Percentiles rank a stretch among this genome's conserved stretches.
phyloP scores from a whole-genome alignment of 208 protist species.

The Leishmania guyanensis region DNA sequence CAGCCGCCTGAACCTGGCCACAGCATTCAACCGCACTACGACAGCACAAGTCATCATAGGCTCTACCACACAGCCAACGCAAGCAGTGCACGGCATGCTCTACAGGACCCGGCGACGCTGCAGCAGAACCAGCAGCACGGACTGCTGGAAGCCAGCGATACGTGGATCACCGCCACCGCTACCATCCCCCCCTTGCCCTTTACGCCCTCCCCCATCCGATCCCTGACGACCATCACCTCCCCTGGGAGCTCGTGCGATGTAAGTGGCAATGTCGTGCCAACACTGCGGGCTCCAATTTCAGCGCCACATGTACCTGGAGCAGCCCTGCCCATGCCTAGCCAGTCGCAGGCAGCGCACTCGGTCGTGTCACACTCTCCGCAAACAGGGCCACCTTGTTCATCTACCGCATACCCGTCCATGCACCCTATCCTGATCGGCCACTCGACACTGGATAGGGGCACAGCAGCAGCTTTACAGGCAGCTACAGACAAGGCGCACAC shows the following conservation, averaged over 20 bases:
- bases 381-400: not conserved
- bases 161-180: not conserved
- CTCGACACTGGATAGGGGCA: not conserved
- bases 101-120: not conserved
- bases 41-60: not conserved
- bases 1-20: not conserved
- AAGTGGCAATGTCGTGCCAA: not conserved
- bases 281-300: not conserved
- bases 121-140: conserved; percentile 1
- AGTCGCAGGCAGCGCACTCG: not conserved
- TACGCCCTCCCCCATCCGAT: not conserved
- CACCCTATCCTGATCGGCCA: conserved; percentile 15
- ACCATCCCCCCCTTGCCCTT: not conserved
- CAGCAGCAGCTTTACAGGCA: not conserved
- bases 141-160: not conserved
- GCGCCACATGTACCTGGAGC: not conserved
- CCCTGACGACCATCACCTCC: not conserved
- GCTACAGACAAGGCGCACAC: not conserved
- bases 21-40: conserved; percentile 3
- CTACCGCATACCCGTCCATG: not conserved
- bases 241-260: not conserved
- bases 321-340: not conserved
- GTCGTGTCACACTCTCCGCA: not conserved
- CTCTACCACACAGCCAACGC: not conserved
- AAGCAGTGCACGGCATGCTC: not conserved